Evolutionary conservation across 805 yeast species (phyloP).

Genomic region (Yamadazyma paraphyllophila): DNA sequence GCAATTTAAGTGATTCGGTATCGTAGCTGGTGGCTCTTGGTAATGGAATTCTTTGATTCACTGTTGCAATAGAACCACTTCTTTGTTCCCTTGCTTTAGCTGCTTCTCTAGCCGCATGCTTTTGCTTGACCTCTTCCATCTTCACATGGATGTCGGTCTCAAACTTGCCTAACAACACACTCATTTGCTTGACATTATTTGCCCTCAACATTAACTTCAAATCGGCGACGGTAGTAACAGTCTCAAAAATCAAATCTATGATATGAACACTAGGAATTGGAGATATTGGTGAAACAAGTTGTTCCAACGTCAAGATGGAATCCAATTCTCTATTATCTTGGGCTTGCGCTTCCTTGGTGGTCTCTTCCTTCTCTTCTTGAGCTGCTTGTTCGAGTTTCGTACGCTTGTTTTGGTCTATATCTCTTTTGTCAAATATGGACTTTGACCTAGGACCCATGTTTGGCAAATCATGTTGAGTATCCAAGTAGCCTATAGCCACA

Average conservation of each 20-base stretch:
- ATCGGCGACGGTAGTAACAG: slow-evolving; percentile 61
- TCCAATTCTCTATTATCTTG: slow-evolving; percentile 17
- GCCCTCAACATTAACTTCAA: slow-evolving; percentile 60
- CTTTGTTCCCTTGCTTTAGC: neutral
- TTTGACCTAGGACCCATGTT: slow-evolving; percentile 31
- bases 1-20: slow-evolving; percentile 5
- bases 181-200: slow-evolving; percentile 52
- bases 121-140: slow-evolving; percentile 21
- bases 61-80: neutral
- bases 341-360: slow-evolving; percentile 10
- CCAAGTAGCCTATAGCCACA: slow-evolving; percentile 30
- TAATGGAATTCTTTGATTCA: slow-evolving; percentile 2
- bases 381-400: slow-evolving; percentile 20
- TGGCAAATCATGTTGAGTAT: slow-evolving; percentile 19
- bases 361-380: slow-evolving; percentile 2
- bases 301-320: slow-evolving; percentile 48
- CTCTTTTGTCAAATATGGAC: slow-evolving; percentile 36
- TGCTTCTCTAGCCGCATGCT: slow-evolving; percentile 13
- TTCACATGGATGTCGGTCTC: slow-evolving; percentile 25
- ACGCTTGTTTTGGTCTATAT: slow-evolving; percentile 10
- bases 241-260: slow-evolving; percentile 59
- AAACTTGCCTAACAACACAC: slow-evolving; percentile 33
- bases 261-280: slow-evolving; percentile 55
- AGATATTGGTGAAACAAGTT: slow-evolving; percentile 53
- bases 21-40: slow-evolving; percentile 10